Base-by-base conservation (phyloP, 352 stramenopile species). In the Globisporangium iwayamae region DNA sequence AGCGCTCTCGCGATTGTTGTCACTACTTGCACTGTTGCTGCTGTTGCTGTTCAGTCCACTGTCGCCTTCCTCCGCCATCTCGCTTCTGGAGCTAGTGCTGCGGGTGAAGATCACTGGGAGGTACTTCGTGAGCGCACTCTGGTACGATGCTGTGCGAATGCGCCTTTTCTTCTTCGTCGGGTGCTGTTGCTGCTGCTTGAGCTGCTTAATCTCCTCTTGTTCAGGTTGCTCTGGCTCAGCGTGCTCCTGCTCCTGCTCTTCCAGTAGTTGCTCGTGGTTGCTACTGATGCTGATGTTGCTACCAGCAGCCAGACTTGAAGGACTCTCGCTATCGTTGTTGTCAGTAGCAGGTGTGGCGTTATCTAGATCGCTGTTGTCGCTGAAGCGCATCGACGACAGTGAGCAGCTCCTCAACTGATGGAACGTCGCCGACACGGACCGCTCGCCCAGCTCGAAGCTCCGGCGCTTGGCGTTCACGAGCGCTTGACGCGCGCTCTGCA, bases 71-170 rank as follows among this genome's bases (percentile, higher is more conserved):
- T 22, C 30, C 5, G 25, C 13, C 4, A 9, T 16, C 25, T 10
- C 38, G 48, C 10, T 53, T 10, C 6, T 53, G 7, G 47, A 3
- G n/a, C 25, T 20, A 5, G 28, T 11, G 22, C 22, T 22, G 11
- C 48, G 48, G 2, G 25, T 22, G 16, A 55, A 55, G 22, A 55
- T 36, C 9, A 13, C 18, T 1, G 48, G 48, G 4, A 55, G 25
- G 48, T 55, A 55, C 25, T 55, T 55, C 22, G 25, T 34, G 5
- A 55, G 48, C 11, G 25, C 48, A 7, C 48, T 55, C 48, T 55
- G 48, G 48, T 55, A 38, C 25, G 48, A 55, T 11, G 30, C 25
- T 18, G 48, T n/a, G 25, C 48, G 25, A 20, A 55, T 22, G 48
- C 48, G 48, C 48, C 8, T 34, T 14, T 48, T 48, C 48, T 38